Conservation (phyloP, 163 green algal genomes). For the Volvox carteri region DNA sequence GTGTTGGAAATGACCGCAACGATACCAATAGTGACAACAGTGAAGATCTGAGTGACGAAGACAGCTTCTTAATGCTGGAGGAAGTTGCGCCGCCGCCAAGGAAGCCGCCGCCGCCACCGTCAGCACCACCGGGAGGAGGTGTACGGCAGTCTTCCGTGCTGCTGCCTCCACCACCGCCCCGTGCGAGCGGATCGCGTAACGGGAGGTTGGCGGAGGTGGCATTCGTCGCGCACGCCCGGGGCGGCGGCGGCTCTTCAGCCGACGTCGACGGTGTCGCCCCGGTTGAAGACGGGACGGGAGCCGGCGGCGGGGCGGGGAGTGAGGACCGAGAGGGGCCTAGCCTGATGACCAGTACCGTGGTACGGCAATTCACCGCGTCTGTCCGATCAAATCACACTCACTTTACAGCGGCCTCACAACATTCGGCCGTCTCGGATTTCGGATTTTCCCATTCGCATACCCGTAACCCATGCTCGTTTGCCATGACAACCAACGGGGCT, state of each 20-base stretch:
- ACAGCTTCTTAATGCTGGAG: not conserved
- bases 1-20: not conserved
- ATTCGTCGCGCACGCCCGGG: not conserved
- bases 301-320: not conserved
- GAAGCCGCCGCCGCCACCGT: not conserved
- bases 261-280: not conserved
- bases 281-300: too few relatives aligned
- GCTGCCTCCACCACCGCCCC: not conserved
- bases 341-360: not conserved
- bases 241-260: not conserved
- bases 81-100: not conserved
- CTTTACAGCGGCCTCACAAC: too few relatives aligned
- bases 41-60: not conserved
- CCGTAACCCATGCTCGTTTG: too few relatives aligned
- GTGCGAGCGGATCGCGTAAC: not conserved
- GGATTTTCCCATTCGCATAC: too few relatives aligned
- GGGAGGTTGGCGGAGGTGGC: constrained; percentile 10
- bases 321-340: not conserved
- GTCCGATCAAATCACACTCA: too few relatives aligned
- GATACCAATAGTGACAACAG: too few relatives aligned
- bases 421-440: too few relatives aligned
- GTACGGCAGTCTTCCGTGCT: not conserved
- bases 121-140: not conserved
- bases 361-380: not conserved
- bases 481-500: too few relatives aligned